These are phyloP conservation scores for Tricharina praecox DNA, from an alignment of 495 filamentous ascomycete species.

Conservation along the genomic window DNA sequence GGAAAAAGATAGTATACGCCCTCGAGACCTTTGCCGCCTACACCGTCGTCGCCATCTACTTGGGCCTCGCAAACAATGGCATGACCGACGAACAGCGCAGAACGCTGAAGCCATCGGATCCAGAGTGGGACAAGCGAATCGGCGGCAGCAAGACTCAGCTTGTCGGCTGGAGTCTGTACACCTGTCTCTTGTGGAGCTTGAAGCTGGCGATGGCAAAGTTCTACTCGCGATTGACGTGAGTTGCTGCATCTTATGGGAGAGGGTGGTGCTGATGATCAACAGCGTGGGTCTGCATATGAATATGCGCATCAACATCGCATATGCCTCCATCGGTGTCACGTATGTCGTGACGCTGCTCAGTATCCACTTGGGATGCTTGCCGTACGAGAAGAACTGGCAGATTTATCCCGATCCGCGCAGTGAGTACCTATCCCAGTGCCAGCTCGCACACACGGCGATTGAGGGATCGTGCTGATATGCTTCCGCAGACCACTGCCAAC, in stretches of 20 bases:
- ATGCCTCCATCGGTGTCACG: conserved; percentile 30
- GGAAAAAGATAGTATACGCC: conserved; percentile 19
- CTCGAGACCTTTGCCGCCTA: conserved; percentile 29
- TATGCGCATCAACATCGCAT: neutral
- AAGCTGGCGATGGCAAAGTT: conserved; percentile 44
- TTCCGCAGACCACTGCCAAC: conserved; percentile 17
- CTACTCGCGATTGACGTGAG: conserved; percentile 39
- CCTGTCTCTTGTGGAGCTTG: conserved; percentile 37
- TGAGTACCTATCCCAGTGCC: conserved; percentile 21
- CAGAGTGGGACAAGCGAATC: conserved; percentile 19
- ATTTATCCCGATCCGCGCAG: conserved; percentile 41
- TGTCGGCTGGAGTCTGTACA: conserved; percentile 40
- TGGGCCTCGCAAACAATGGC: conserved; percentile 35
- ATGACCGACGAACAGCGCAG: conserved; percentile 37
- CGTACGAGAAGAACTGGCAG: conserved; percentile 41
- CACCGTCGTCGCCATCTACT: conserved; percentile 25
- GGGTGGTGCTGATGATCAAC: conserved; percentile 30
- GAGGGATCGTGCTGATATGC: too few relatives aligned
- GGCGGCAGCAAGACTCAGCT: conserved; percentile 37
- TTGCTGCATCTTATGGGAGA: conserved; percentile 31
- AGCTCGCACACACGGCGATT: neutral
- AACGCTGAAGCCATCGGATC: conserved; percentile 17
- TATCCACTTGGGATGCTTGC: conserved; percentile 30
- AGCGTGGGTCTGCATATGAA: neutral
- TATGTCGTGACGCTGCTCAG: conserved; percentile 36